A percentile compares a stretch with the other conserved stretches of the same genome.
These are phyloP conservation scores for Periconia macrospinosa DNA, from an alignment of 2,329 filamentous ascomycete genomes.

Conservation along the genomic window DNA sequence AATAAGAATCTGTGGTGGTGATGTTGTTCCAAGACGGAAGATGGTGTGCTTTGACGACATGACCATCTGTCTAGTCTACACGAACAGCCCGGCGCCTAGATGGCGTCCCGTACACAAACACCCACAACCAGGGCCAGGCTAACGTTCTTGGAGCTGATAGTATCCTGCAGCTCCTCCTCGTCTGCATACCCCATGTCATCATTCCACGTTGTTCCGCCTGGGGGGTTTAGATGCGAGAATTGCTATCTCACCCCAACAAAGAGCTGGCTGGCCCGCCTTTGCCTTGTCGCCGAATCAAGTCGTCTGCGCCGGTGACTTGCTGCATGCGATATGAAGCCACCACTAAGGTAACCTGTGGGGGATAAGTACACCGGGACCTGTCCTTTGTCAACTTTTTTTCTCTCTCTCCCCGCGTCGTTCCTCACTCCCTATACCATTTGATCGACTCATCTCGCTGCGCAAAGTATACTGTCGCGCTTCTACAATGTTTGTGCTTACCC, in stretches of 20 bases:
- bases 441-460: no score
- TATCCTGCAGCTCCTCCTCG: conserved; percentile 5
- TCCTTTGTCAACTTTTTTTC: not conserved
- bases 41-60: no score
- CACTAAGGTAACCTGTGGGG: not conserved
- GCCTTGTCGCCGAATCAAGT: not conserved
- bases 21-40: no score
- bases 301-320: not conserved
- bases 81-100: no score
- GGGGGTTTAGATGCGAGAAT: no score
- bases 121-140: no score
- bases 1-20: no score
- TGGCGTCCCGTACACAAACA: no score
- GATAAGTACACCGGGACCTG: conserved; percentile 8
- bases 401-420: conserved; percentile 6
- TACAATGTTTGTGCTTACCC: conserved; percentile 30
- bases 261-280: not conserved
- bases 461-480: not conserved
- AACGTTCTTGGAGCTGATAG: no score
- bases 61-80: no score
- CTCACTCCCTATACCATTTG: not conserved
- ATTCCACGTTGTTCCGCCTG: no score
- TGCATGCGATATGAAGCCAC: conserved; percentile 11
- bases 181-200: not conserved
- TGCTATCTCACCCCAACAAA: not conserved